These are phyloP conservation scores for Lipomyces sp. DNA, from an alignment of 805 yeast species.

Conservation along the genomic window DNA sequence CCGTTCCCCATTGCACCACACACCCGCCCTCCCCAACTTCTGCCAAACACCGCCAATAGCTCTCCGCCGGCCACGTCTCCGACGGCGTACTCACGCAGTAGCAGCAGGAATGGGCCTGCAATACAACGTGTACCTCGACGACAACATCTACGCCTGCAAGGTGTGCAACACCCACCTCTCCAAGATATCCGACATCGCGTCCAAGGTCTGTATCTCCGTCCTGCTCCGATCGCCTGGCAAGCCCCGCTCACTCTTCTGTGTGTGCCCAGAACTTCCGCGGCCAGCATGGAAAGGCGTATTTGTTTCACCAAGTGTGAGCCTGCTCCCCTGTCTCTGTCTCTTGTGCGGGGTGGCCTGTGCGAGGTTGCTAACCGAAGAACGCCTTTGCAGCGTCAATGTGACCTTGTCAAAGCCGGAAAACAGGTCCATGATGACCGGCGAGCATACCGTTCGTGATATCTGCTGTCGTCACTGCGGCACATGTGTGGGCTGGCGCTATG, in stretches of 20 bases:
- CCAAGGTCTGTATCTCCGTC: constrained; percentile 36
- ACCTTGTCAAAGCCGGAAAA: constrained; percentile 40
- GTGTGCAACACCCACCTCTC: constrained; percentile 46
- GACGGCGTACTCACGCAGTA: neutral
- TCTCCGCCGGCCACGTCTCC: neutral
- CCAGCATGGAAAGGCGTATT: constrained; percentile 54
- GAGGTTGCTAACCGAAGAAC: neutral
- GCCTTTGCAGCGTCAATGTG: constrained; percentile 41
- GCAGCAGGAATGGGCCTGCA: constrained; percentile 47
- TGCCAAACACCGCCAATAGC: too few species aligned
- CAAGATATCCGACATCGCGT: constrained; percentile 38
- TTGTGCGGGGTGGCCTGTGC: neutral
- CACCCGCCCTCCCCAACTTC: too few species aligned
- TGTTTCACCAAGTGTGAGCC: constrained; percentile 49
- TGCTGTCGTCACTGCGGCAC: constrained; percentile 53
- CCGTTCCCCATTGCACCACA: too few species aligned
- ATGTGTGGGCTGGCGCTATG: constrained; percentile 63
- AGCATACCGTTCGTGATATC: constrained; percentile 55
- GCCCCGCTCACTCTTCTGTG: neutral
- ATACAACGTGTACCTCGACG: constrained; percentile 43
- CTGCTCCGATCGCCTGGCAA: neutral
- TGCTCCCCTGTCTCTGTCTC: constrained; percentile 1
- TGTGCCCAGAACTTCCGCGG: constrained; percentile 48
- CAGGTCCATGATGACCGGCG: constrained; percentile 58
- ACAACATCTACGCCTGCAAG: constrained; percentile 41